Conservation (phyloP, 2,329 filamentous ascomycete species). For the Sarocladium oryzae region DNA sequence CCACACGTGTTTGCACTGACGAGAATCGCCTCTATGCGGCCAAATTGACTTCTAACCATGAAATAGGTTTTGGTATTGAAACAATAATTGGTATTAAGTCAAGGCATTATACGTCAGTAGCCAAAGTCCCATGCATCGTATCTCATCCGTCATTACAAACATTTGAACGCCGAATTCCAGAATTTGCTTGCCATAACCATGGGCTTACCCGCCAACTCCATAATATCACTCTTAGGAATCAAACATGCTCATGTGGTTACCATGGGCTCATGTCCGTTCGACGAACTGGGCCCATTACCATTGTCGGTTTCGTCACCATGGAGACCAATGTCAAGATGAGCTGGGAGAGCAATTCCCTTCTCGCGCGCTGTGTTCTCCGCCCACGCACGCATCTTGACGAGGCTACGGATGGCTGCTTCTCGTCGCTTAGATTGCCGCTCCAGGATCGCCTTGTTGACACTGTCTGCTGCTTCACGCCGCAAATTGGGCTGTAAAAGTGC, state of each 20-base stretch:
- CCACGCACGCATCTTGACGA: conserved; percentile 81
- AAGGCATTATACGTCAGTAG: not conserved
- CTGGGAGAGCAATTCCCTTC: conserved; percentile 24
- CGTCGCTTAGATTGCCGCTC: conserved; percentile 63
- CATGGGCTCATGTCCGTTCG: conserved; percentile 45
- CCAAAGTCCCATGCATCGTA: conserved; percentile 1
- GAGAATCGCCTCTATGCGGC: no score
- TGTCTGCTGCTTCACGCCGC: conserved; percentile 74
- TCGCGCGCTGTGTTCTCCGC: conserved; percentile 59
- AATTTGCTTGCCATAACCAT: not conserved
- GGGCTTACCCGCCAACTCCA: conserved; percentile 17
- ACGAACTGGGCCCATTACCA: conserved; percentile 12
- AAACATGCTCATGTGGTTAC: conserved; percentile 37
- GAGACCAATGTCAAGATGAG: conserved; percentile 30
- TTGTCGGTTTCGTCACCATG: conserved; percentile 28
- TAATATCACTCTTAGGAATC: conserved; percentile 12
- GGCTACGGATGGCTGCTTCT: conserved; percentile 74
- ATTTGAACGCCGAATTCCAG: not conserved
- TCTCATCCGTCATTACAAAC: conserved; percentile 4
- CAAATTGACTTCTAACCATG: no score
- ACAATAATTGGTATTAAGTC: not conserved
- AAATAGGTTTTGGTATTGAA: not conserved
- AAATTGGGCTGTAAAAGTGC: conserved; percentile 73
- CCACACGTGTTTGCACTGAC: no score
- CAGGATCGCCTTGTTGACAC: conserved; percentile 85